Conservation (phyloP, 169 alveolate genomes). For the Babesia divergens region DNA sequence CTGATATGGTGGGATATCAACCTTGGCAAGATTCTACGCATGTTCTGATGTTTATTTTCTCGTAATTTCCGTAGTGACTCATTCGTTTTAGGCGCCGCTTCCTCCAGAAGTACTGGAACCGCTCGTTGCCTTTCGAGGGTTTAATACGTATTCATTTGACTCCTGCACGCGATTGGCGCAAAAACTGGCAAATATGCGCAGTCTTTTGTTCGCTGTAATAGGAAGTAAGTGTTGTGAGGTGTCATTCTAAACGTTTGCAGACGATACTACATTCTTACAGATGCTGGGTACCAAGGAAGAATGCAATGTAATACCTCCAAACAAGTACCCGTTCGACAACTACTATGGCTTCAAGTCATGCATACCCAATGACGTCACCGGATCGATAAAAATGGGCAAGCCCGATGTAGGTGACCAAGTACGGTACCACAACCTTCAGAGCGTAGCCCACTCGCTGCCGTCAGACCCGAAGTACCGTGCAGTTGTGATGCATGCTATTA, state of each 20-base stretch:
- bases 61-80: too few relatives aligned
- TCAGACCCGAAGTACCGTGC: slow-evolving; percentile 72
- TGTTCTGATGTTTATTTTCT: too few relatives aligned
- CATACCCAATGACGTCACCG: slow-evolving; percentile 60
- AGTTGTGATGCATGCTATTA: slow-evolving; percentile 71
- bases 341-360: slow-evolving; percentile 50
- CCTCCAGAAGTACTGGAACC: slow-evolving; percentile 78
- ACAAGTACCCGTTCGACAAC: slow-evolving; percentile 58
- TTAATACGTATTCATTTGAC: slow-evolving; percentile 24
- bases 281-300: slow-evolving; percentile 17
- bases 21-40: too few relatives aligned
- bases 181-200: slow-evolving; percentile 21
- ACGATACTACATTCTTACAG: not conserved
- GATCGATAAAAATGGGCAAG: slow-evolving; percentile 63
- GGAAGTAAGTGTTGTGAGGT: not conserved
- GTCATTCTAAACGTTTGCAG: not conserved
- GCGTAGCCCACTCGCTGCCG: slow-evolving; percentile 79
- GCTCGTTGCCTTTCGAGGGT: slow-evolving; percentile 69
- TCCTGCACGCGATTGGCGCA: slow-evolving; percentile 46
- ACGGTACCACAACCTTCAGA: slow-evolving; percentile 72
- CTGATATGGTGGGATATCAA: too few relatives aligned
- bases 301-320: not conserved
- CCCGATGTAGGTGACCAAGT: not conserved
- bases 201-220: slow-evolving; percentile 18
- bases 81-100: slow-evolving; percentile 45